Conservation (phyloP, 2,329 filamentous ascomycete species). For the Ustulina deusta region DNA sequence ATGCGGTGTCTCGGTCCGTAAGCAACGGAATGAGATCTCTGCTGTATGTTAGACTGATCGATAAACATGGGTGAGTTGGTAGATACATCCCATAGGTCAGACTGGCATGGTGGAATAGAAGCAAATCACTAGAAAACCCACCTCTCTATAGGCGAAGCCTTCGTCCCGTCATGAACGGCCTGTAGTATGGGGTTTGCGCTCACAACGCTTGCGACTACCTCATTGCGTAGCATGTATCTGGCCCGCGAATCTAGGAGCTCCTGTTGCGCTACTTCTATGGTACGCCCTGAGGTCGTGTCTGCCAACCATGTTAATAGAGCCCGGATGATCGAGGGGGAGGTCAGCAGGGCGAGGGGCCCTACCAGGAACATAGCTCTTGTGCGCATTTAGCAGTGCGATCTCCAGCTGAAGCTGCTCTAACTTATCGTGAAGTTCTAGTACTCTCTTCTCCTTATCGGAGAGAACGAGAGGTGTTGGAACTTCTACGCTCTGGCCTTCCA, state of each 20-base stretch:
- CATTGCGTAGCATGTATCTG: conserved; percentile 75
- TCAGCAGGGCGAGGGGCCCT: not conserved
- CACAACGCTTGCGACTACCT: conserved; percentile 75
- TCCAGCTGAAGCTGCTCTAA: conserved; percentile 79
- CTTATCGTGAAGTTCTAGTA: conserved; percentile 77
- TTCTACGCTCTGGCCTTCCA: conserved; percentile 49
- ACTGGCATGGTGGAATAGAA: not conserved
- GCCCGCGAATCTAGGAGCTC: conserved; percentile 78
- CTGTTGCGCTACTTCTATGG: conserved; percentile 68
- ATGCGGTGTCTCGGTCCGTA: conserved; percentile 74
- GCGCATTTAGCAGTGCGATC: conserved; percentile 72
- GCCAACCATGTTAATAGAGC: conserved; percentile 55
- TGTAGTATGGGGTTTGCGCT: conserved; percentile 81
- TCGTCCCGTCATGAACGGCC: conserved; percentile 76
- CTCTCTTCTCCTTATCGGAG: conserved; percentile 73
- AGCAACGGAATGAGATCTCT: conserved; percentile 77
- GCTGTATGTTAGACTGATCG: conserved; percentile 33
- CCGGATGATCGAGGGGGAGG: not conserved
- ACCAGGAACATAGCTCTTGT: conserved; percentile 56
- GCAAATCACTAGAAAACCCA: conserved; percentile 53
- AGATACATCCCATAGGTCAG: not conserved
- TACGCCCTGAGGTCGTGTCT: conserved; percentile 52
- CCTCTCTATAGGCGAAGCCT: conserved; percentile 76
- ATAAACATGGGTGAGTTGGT: not conserved
- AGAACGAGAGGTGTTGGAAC: conserved; percentile 62